phyloP scores from a whole-genome alignment of 805 yeast genomes.

The Suhomyces sp. region DNA sequence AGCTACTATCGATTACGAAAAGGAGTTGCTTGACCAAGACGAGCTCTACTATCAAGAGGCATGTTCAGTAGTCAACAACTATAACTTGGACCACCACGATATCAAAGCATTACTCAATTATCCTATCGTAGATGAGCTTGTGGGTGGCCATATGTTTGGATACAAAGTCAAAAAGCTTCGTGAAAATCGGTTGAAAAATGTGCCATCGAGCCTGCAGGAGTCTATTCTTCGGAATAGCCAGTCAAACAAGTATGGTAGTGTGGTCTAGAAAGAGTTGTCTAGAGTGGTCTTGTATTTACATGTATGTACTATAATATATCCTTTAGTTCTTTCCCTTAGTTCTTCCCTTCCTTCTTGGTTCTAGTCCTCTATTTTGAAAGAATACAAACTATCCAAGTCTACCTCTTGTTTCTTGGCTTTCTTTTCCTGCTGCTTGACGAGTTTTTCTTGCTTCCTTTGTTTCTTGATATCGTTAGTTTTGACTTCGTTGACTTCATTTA shows the following conservation, averaged over 20 bases:
- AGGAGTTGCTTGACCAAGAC: constrained; percentile 37
- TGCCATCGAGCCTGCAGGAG: constrained; percentile 8
- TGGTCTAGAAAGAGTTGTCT: constrained; percentile 14
- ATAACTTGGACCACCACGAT: constrained; percentile 31
- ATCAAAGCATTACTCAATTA: constrained; percentile 37
- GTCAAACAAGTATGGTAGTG: constrained; percentile 24
- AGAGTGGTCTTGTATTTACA: not conserved
- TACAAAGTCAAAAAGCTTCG: constrained; percentile 40
- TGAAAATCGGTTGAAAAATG: constrained; percentile 18
- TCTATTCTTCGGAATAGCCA: constrained; percentile 10
- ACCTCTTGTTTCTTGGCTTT: constrained; percentile 14
- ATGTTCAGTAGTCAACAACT: constrained; percentile 27
- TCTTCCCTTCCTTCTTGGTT: not conserved
- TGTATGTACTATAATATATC: not conserved
- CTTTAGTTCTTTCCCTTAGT: not conserved
- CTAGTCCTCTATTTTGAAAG: constrained; percentile 37
- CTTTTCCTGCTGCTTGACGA: constrained; percentile 2
- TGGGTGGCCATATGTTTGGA: constrained; percentile 40
- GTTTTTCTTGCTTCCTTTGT: constrained; percentile 1
- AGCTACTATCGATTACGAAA: constrained; percentile 23
- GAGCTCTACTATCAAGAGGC: constrained; percentile 35
- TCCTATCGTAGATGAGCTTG: constrained; percentile 42
- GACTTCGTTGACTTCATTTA: not conserved
- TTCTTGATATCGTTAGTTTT: not conserved
- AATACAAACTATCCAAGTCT: constrained; percentile 40